Conservation (phyloP, 352 stramenopile genomes). For the Globisporangium spiculum region DNA sequence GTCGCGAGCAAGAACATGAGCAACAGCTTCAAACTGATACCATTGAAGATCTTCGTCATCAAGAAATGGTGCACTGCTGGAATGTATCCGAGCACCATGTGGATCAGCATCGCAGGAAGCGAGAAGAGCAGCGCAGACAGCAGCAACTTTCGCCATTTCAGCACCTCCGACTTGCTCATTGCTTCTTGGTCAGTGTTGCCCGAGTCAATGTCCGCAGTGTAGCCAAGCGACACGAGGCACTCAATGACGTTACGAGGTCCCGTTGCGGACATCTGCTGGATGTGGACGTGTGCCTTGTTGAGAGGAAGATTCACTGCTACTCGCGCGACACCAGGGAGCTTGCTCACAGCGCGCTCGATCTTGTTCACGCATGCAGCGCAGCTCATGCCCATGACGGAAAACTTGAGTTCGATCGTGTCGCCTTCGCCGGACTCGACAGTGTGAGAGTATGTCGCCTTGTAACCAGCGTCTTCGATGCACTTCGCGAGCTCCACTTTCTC, state of each 20-base stretch:
- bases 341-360: conserved; percentile 60
- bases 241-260: conserved; percentile 70
- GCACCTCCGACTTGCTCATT: conserved; percentile 65
- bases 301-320: conserved; percentile 61
- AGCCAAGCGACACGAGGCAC: conserved; percentile 65
- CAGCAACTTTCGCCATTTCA: conserved; percentile 74
- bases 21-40: conserved; percentile 70
- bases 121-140: conserved; percentile 80
- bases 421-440: conserved; percentile 71
- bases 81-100: conserved; percentile 88
- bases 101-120: conserved; percentile 79
- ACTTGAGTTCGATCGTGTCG: conserved; percentile 80
- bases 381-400: conserved; percentile 69
- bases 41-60: conserved; percentile 78
- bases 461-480: conserved; percentile 74
- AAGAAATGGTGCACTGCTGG: conserved; percentile 55
- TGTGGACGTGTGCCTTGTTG: conserved; percentile 74
- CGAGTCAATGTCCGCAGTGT: conserved; percentile 48
- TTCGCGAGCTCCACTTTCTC: conserved; percentile 43
- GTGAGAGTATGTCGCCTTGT: conserved; percentile 77
- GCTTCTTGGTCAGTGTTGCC: conserved; percentile 59
- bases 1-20: conserved; percentile 84
- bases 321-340: conserved; percentile 70
- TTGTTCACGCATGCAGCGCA: conserved; percentile 58
- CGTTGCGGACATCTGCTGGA: conserved; percentile 75